These are phyloP conservation scores for Haematococcus lacustris DNA, from an alignment of 139 green algal species.

Conservation along the genomic window DNA sequence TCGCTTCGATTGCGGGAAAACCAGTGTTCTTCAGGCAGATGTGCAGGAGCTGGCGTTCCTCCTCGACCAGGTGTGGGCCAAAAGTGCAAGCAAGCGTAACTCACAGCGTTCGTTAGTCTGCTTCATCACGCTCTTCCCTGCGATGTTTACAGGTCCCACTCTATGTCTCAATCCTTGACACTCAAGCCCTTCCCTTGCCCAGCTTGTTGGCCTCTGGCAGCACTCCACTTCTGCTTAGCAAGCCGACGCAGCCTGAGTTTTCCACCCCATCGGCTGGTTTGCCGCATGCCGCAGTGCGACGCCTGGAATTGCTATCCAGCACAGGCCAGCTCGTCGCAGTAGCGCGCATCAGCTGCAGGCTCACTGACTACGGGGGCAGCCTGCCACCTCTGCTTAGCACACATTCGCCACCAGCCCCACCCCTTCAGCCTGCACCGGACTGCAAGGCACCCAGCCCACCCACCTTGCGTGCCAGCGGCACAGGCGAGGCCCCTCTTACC, in stretches of 20 bases:
- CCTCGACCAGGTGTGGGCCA: conserved; percentile 16
- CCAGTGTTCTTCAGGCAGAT: conserved; percentile 17
- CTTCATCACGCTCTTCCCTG: background rate
- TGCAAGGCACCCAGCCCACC: background rate
- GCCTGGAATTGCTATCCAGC: background rate
- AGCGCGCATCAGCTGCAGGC: conserved; percentile 2
- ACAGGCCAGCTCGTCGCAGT: background rate
- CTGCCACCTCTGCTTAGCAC: background rate
- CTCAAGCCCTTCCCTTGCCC: conserved; percentile 21
- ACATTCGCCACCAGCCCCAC: background rate
- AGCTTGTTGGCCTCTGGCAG: conserved; percentile 16
- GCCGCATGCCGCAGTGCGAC: conserved; percentile 2
- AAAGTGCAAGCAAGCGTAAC: background rate
- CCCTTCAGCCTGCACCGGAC: background rate
- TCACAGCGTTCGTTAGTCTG: background rate
- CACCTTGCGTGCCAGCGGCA: background rate
- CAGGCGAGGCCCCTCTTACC: background rate
- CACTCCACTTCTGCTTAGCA: conserved; percentile 24
- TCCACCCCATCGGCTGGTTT: background rate
- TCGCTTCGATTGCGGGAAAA: conserved; percentile 9
- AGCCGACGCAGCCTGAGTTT: background rate
- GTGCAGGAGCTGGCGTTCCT: conserved; percentile 18
- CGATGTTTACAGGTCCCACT: conserved; percentile 16
- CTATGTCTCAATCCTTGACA: conserved; percentile 24
- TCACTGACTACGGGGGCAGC: background rate